Conservation (phyloP, 1,284 basidiomycete genomes). For the Fomitiporia mediterranea region DNA sequence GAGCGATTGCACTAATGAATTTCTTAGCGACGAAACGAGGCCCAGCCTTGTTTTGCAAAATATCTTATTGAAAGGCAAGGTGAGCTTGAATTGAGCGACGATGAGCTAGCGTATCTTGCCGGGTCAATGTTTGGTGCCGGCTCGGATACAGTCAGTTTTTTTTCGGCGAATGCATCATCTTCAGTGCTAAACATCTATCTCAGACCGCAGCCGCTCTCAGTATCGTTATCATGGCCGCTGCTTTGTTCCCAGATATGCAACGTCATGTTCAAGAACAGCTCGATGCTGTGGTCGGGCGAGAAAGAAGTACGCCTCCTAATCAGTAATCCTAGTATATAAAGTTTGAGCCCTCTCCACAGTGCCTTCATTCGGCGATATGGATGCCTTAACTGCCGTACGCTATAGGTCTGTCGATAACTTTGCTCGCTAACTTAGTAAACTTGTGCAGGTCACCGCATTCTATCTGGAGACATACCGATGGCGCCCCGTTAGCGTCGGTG, state of each 20-base stretch:
- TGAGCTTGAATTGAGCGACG: constrained; percentile 26
- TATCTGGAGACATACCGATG: constrained; percentile 58
- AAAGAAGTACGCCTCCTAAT: constrained; percentile 36
- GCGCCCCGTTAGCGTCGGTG: constrained; percentile 54
- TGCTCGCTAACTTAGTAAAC: neutral
- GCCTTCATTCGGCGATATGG: constrained; percentile 48
- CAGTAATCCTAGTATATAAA: constrained; percentile 17
- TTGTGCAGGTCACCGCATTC: constrained; percentile 49
- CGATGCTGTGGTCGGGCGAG: constrained; percentile 51
- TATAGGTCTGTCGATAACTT: neutral
- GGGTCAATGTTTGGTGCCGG: constrained; percentile 33
- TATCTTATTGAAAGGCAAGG: constrained; percentile 28
- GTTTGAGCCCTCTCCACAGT: constrained; percentile 28
- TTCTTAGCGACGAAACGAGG: constrained; percentile 11
- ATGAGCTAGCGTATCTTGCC: constrained; percentile 28
- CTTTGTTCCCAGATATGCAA: constrained; percentile 53
- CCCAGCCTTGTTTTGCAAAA: constrained; percentile 26
- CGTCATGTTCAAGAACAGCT: constrained; percentile 54
- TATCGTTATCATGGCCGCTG: constrained; percentile 57
- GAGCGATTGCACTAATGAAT: neutral
- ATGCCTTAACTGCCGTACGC: constrained; percentile 35
- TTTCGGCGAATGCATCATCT: too few relatives aligned
- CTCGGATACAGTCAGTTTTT: constrained; percentile 24
- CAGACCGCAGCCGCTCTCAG: constrained; percentile 55
- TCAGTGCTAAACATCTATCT: neutral